A percentile compares a stretch with the other conserved stretches of the same genome.
Evolutionary conservation across 2,329 filamentous ascomycete genomes (phyloP).

Genomic region (Microdochium paspali): DNA sequence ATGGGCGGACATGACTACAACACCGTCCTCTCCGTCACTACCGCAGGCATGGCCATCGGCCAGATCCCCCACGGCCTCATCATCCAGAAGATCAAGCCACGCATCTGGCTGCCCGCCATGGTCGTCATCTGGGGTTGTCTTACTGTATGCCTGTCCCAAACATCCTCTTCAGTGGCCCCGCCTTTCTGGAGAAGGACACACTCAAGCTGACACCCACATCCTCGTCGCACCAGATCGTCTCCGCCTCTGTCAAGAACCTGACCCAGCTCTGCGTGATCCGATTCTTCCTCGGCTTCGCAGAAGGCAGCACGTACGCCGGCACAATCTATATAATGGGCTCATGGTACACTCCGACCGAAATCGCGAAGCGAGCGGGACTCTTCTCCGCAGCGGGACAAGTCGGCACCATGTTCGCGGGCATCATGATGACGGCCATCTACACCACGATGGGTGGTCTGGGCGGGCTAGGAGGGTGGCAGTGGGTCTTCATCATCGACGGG

Average conservation of each 20-base stretch:
- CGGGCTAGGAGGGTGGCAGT: conserved; percentile 46
- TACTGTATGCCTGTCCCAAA: conserved; percentile 33
- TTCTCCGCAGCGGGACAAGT: conserved; percentile 51
- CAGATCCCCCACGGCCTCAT: conserved; percentile 54
- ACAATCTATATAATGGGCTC: conserved; percentile 50
- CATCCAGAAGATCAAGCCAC: conserved; percentile 52
- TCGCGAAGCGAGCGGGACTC: conserved; percentile 51
- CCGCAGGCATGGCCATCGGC: conserved; percentile 26
- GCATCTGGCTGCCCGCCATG: conserved; percentile 55
- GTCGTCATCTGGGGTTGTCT: conserved; percentile 55
- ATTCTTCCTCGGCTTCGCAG: conserved; percentile 44
- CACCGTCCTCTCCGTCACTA: conserved; percentile 5
- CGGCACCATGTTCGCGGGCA: conserved; percentile 52
- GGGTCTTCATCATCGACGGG: conserved; percentile 39
- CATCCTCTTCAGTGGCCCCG: no score
- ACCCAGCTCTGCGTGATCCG: conserved; percentile 51
- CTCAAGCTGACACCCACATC: no score
- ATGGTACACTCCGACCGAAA: conserved; percentile 52
- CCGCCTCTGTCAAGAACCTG: conserved; percentile 39
- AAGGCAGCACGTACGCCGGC: conserved; percentile 47
- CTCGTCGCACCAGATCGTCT: conserved; percentile 41
- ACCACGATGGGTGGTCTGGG: conserved; percentile 31
- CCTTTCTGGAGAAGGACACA: no score
- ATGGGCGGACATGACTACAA: conserved; percentile 12
- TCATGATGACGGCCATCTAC: conserved; percentile 47